These are phyloP conservation scores for Hippophae tibetana DNA, from an alignment of 306 rosid species.

Conservation along the genomic window DNA sequence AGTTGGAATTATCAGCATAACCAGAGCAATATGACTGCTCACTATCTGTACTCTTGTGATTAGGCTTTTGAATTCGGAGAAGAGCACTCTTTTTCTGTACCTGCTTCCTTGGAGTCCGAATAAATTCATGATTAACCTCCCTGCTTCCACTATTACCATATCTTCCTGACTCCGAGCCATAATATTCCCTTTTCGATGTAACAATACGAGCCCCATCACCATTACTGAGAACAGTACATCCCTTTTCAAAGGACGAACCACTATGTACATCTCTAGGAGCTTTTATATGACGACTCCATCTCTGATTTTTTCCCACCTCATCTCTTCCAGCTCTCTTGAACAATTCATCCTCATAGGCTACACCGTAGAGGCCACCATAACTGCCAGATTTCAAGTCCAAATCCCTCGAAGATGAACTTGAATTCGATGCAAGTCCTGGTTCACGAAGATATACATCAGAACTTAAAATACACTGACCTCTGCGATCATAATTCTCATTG, in stretches of 20 bases:
- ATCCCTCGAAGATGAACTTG: neutral
- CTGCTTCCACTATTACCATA: constrained; percentile 33
- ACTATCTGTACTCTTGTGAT: constrained; percentile 42
- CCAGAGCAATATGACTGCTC: constrained; percentile 39
- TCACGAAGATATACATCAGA: constrained; percentile 11
- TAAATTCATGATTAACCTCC: constrained; percentile 42
- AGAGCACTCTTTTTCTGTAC: constrained; percentile 88
- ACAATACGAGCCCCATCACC: constrained; percentile 22
- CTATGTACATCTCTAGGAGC: constrained; percentile 28
- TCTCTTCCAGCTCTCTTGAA: constrained; percentile 19
- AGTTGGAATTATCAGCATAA: constrained; percentile 36
- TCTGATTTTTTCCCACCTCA: constrained; percentile 14
- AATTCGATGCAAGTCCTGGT: constrained; percentile 9
- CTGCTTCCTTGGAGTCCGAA: constrained; percentile 63
- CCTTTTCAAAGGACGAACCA: constrained; percentile 35
- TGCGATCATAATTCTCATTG: constrained; percentile 4
- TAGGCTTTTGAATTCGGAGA: constrained; percentile 69
- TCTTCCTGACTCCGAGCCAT: constrained; percentile 36
- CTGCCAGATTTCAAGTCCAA: constrained; percentile 15
- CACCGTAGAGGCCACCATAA: constrained; percentile 10
- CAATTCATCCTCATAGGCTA: constrained; percentile 5
- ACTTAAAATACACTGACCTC: neutral
- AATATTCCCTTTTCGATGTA: constrained; percentile 34
- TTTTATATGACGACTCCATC: constrained; percentile 36
- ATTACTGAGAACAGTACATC: constrained; percentile 19